Conservation (phyloP, 176 grass and related monocot genomes). For the Cocos nucifera region DNA sequence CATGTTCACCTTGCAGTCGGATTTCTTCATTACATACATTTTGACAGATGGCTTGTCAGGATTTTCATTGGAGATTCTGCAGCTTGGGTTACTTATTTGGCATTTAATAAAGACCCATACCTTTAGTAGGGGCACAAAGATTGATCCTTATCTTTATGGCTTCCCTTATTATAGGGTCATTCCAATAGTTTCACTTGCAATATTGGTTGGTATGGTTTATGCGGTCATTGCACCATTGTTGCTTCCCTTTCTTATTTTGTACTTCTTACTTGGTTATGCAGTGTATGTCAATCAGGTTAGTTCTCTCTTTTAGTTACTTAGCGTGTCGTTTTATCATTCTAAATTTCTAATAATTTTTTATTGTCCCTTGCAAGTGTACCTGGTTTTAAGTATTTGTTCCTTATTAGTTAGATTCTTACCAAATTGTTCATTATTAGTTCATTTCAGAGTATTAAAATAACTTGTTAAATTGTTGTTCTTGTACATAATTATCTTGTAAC, state of each 20-base stretch:
- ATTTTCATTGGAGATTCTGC: constrained; percentile 84
- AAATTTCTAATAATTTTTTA: no score
- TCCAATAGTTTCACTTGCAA: constrained; percentile 70
- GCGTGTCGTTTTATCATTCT: neutral
- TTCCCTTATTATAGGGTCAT: constrained; percentile 74
- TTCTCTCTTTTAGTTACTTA: constrained; percentile 3
- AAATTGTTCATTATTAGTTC: no score
- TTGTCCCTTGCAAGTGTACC: neutral
- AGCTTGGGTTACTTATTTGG: constrained; percentile 63
- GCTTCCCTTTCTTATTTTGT: constrained; percentile 77
- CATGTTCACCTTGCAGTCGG: constrained; percentile 44
- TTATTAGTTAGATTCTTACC: no score
- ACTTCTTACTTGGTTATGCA: constrained; percentile 73
- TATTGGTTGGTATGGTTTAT: constrained; percentile 82
- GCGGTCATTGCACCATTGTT: constrained; percentile 64
- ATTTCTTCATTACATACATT: constrained; percentile 98
- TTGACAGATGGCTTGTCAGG: constrained; percentile 84
- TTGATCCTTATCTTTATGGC: constrained; percentile 58
- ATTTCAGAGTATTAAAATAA: no score
- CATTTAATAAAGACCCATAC: constrained; percentile 41
- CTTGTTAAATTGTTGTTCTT: no score
- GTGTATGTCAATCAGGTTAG: constrained; percentile 79
- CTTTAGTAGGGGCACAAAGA: constrained; percentile 18
- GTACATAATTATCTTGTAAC: no score
- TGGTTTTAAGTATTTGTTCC: no score